Conservation (phyloP, 176 grass and related monocot genomes). For the Musa troglodytarum region DNA sequence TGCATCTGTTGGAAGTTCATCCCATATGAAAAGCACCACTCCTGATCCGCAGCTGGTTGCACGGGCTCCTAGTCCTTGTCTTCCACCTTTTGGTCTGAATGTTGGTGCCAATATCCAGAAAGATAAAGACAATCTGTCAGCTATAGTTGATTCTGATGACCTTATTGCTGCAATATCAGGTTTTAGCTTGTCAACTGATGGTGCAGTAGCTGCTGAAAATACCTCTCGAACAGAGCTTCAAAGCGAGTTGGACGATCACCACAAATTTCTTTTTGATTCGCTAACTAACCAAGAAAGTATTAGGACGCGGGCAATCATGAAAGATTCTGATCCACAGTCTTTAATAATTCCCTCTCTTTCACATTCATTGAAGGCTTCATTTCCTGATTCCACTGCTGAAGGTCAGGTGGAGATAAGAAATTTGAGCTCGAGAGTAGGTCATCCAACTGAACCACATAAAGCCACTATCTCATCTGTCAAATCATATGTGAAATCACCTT, state of each 20-base stretch:
- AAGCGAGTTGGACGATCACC: slow-evolving; percentile 40
- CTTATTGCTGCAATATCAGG: slow-evolving; percentile 70
- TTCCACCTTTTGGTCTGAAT: slow-evolving; percentile 63
- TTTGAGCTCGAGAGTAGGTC: slow-evolving; percentile 30
- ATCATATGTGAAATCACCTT: slow-evolving; percentile 58
- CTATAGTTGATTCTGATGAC: slow-evolving; percentile 60
- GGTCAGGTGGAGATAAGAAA: slow-evolving; percentile 40
- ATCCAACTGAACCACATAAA: slow-evolving; percentile 32
- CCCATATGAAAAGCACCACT: slow-evolving; percentile 54
- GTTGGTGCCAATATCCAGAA: slow-evolving; percentile 47
- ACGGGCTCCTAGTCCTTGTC: slow-evolving; percentile 66
- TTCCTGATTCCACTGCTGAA: slow-evolving; percentile 33
- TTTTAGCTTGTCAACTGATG: slow-evolving; percentile 56
- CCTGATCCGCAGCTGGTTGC: slow-evolving; percentile 65
- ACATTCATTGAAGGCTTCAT: slow-evolving; percentile 45
- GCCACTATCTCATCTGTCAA: slow-evolving; percentile 25
- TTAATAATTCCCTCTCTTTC: slow-evolving; percentile 34
- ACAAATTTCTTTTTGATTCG: slow-evolving; percentile 39
- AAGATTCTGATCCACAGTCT: slow-evolving; percentile 44
- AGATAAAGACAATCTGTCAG: slow-evolving; percentile 30
- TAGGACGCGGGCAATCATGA: slow-evolving; percentile 28
- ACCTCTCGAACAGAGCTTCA: slow-evolving; percentile 34
- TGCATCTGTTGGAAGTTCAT: slow-evolving; percentile 47
- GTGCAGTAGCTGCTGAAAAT: slow-evolving; percentile 25
- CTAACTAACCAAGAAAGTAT: slow-evolving; percentile 25